Evolutionary conservation across 257 asterid genomes (phyloP), one percentile per base, ranked within the genome.

Genomic region (Solanum medicagineum): DNA sequence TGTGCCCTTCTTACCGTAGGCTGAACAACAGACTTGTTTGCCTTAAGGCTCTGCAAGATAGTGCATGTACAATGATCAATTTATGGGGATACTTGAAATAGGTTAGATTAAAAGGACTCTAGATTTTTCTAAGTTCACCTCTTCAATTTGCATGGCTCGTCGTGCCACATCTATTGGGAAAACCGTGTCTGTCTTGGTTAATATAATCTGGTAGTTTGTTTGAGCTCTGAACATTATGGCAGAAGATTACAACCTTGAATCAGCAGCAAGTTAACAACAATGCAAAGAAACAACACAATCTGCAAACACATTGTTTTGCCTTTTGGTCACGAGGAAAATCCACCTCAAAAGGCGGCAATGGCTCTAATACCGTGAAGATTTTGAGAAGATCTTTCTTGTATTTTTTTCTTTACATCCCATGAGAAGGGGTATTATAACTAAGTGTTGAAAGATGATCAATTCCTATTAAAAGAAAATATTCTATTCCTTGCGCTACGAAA

Each of bases 91-190:
- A 5, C n/a, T n/a, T 49, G 57, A 60, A 42, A 29, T 24, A 20
- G 77, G 74, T 80, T 66, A 66, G 53, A 47, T 71, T 16, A 20
- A 22, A 13, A 80, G 62, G 60, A 49, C 40, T 29, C 81, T n/a
- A 59, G 26, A 45, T 45, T 32, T 15, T 32, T 26, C 63, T 83
- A 71, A 15, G 81, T 85, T 88, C 83, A 93, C 98, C 97, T 96
- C 99, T 94, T 95, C 98, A 62, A 97, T 97, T 92, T 97, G 97
- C 97, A 93, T 97, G 84, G 98, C 98, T 85, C 97, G 92, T 19
- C 99, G 93, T 36, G 99, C 98, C 83, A 97, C 99, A 57, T 95
- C 97, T 86, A 94, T 91, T 66, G 99, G 99, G 87, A 94, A 94
- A 85, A 92, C 97, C 81, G 86, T 59, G 90, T 94, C 98, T 19